phyloP scores from a whole-genome alignment of 2,329 filamentous ascomycete species.

The Aspergillus piperis region DNA sequence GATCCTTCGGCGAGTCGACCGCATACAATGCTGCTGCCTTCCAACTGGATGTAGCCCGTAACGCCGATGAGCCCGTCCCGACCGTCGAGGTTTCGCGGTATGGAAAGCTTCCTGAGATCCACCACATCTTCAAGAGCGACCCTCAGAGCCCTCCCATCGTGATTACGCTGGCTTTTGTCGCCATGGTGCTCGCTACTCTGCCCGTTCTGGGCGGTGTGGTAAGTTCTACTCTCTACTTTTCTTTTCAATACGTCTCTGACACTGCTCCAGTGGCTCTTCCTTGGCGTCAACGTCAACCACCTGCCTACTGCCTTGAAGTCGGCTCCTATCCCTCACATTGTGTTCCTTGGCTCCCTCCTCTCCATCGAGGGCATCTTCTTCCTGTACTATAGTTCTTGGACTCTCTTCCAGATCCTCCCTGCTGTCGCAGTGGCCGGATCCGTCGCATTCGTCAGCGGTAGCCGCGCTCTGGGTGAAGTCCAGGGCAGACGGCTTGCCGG shows the following conservation, averaged over 20 bases:
- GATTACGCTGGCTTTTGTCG: slow-evolving; percentile 75
- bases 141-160: slow-evolving; percentile 77
- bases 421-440: slow-evolving; percentile 67
- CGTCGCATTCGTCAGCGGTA: slow-evolving; percentile 81
- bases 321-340: slow-evolving; percentile 75
- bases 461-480: slow-evolving; percentile 87
- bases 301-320: slow-evolving; percentile 71
- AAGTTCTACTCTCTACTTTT: slow-evolving; percentile 39
- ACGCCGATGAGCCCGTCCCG: slow-evolving; percentile 62
- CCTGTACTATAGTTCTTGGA: slow-evolving; percentile 91
- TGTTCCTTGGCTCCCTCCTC: slow-evolving; percentile 85
- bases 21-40: slow-evolving; percentile 72
- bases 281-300: slow-evolving; percentile 83
- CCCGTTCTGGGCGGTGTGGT: slow-evolving; percentile 72
- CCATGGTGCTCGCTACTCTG: slow-evolving; percentile 71
- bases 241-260: slow-evolving; percentile 9
- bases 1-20: slow-evolving; percentile 75
- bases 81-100: slow-evolving; percentile 75
- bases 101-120: slow-evolving; percentile 78
- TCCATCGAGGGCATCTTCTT: slow-evolving; percentile 91
- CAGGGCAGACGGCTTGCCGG: slow-evolving; percentile 83
- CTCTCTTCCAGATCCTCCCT: slow-evolving; percentile 83
- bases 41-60: slow-evolving; percentile 66
- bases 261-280: slow-evolving; percentile 66
- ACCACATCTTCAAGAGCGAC: slow-evolving; percentile 84